Conservation (phyloP, 495 filamentous ascomycete species). For the Neurospora sp. region DNA sequence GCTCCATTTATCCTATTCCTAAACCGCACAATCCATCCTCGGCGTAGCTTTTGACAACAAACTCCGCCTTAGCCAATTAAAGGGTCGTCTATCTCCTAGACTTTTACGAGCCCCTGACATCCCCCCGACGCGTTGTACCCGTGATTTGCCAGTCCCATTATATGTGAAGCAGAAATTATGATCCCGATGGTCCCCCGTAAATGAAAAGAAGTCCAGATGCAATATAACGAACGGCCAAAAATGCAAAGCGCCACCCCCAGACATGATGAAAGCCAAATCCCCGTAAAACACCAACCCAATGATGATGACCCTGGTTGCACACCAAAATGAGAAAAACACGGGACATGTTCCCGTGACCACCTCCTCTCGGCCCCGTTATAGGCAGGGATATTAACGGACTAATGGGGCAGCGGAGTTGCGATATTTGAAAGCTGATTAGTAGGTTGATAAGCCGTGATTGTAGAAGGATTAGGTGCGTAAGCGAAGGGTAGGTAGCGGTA, state of each 20-base stretch:
- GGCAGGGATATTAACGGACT: background rate
- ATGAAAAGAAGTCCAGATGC: background rate
- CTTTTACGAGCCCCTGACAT: background rate
- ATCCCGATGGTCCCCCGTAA: background rate
- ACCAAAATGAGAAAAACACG: background rate
- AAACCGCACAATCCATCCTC: background rate
- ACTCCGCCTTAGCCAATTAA: background rate
- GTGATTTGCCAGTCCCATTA: background rate
- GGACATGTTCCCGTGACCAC: background rate
- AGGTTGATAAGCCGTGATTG: background rate
- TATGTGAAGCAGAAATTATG: background rate
- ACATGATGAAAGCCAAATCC: background rate
- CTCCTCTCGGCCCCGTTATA: background rate
- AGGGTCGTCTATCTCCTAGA: background rate
- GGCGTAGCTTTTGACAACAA: background rate
- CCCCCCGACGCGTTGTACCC: background rate
- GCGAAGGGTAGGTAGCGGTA: background rate
- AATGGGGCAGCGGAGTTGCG: background rate
- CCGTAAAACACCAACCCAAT: background rate
- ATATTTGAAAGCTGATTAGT: background rate
- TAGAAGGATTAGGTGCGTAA: background rate
- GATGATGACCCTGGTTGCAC: background rate
- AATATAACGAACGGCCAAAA: background rate
- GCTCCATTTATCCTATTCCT: background rate
- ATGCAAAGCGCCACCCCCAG: background rate